Conservation (phyloP, 148 eudicot genomes). For the Amaranthus hypochondriacus region DNA sequence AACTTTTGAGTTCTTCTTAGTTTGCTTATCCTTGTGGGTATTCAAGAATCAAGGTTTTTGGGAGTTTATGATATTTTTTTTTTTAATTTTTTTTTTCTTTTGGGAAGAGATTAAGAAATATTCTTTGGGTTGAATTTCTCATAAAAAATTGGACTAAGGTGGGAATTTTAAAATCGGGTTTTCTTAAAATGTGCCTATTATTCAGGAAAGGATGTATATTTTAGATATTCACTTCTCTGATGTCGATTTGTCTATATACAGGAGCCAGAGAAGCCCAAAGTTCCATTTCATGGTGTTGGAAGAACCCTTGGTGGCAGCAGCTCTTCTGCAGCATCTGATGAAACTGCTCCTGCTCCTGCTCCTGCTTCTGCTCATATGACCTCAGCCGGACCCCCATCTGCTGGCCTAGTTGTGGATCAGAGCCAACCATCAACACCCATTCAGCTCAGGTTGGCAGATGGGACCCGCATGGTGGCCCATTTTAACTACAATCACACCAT, state of each 20-base stretch:
- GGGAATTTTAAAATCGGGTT: no score
- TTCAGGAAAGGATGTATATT: no score
- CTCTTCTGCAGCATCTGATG: conserved; percentile 28
- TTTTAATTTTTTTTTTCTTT: no score
- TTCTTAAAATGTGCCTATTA: no score
- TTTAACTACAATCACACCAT: conserved; percentile 57
- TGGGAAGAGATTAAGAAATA: no score
- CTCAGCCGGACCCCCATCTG: conserved; percentile 37
- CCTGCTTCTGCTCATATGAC: conserved; percentile 23
- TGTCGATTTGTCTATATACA: conserved; percentile 18
- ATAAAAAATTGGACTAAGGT: no score
- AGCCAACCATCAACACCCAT: conserved; percentile 53
- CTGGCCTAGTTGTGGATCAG: conserved; percentile 38
- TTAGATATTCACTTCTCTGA: background rate
- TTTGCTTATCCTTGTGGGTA: no score
- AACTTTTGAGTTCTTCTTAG: no score
- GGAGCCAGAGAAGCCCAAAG: conserved; percentile 46
- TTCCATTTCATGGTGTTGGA: conserved; percentile 54
- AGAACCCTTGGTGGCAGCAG: conserved; percentile 57
- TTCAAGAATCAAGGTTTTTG: no score
- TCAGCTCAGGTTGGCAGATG: conserved; percentile 61
- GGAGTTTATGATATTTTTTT: no score
- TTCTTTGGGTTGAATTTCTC: no score
- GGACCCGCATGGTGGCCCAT: conserved; percentile 54
- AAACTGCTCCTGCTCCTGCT: conserved; percentile 16